Base-by-base conservation (phyloP, 2,329 filamentous ascomycete genomes). In the Talaromyces piceae region DNA sequence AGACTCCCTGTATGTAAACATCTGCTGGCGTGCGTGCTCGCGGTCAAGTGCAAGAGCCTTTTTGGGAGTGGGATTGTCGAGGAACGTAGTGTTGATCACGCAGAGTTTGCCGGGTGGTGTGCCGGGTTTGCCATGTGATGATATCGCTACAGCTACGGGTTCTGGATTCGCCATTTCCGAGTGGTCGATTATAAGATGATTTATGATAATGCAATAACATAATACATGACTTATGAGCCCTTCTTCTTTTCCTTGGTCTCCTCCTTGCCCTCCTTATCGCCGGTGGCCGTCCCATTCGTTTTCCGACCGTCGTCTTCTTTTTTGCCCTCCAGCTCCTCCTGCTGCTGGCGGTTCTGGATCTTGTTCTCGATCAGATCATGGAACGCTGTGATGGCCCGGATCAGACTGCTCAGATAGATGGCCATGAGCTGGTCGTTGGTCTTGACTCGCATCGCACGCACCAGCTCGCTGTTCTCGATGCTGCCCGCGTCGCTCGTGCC, bases 281-380 rank as follows among this genome's bases (percentile, higher is more conserved):
- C 66, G 46, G 74, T 68, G 41, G 71, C 67, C n/a, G 68, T 68
- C 49, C 71, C 72, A 5, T 68, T 66, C 53, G 71, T 73, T 58
- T 82, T 77, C 68, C 81, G 78, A 28, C 68, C 70, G 41, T 80
- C 76, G 60, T 79, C 77, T 59, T 83, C 84, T 64, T 87, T 86
- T 45, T 77, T 78, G 9, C 18, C 31, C 54, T 83, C 88, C 74
- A 88, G 88, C 63, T 98, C 93, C 66, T 97, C 93, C 65, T 94
- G 87, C 69, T 94, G 88, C 73, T 97, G 91, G 69, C 91, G 82
- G 74, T 98, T 98, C 76, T 97, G 91, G 60, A 97, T 96, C 81
- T 98, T 98, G 78, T 98, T 98, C 77, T 98, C 93, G 59, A 98
- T 98, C 60, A 98, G 75, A 68, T 98, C 93, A 70, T 98, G 93